Evolutionary conservation across 2,329 filamentous ascomycete genomes (phyloP).

Genomic region (Xylariaceae sp.): DNA sequence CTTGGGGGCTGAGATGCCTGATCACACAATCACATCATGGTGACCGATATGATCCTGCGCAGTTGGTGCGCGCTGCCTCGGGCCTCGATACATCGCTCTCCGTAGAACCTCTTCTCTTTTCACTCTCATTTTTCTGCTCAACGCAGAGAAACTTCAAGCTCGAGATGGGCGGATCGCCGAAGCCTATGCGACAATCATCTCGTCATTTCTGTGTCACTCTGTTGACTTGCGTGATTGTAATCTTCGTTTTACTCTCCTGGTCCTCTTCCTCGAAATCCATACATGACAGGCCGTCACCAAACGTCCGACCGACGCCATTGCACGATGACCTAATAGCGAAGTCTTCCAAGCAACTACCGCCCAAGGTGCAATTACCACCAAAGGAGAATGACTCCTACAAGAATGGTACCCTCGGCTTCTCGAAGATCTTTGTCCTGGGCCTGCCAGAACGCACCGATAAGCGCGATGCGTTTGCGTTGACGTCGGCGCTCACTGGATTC

Average conservation of each 20-base stretch:
- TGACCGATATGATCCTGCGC: neutral
- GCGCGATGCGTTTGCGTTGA: constrained; percentile 45
- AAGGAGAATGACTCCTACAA: constrained; percentile 5
- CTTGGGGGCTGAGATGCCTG: neutral
- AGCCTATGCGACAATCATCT: constrained; percentile 2
- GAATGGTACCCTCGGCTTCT: constrained; percentile 31
- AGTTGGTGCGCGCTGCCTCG: neutral
- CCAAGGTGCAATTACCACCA: neutral
- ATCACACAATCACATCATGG: neutral
- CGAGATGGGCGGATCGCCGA: neutral
- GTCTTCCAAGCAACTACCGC: neutral
- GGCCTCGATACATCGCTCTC: neutral
- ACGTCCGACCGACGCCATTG: neutral
- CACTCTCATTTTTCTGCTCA: neutral
- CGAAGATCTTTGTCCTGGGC: constrained; percentile 41
- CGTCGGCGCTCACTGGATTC: constrained; percentile 40
- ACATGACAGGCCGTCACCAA: neutral
- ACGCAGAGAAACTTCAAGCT: neutral
- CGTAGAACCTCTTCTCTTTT: neutral
- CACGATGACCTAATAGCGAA: neutral
- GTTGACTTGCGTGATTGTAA: neutral
- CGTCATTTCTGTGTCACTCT: constrained; percentile 2
- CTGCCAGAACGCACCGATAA: constrained; percentile 48
- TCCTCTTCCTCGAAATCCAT: neutral
- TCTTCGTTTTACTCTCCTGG: neutral